Percentiles rank a stretch among this genome's conserved stretches.
Evolutionary conservation across 2,329 filamentous ascomycete species (phyloP).

Genomic region (Arthrobotrys musiformis): DNA sequence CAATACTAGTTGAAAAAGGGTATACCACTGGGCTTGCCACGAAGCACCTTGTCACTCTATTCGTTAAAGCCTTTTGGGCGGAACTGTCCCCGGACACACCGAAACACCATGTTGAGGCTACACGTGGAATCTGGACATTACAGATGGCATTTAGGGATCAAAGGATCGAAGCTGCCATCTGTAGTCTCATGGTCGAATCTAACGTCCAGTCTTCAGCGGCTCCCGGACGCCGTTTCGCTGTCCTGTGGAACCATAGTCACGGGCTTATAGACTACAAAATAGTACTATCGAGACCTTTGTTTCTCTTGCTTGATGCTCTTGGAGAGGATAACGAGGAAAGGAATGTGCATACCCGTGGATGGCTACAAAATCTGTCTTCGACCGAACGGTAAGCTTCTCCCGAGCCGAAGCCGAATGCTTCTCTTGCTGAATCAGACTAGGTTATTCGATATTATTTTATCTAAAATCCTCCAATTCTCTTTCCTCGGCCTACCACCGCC

Average conservation of each 20-base stretch:
- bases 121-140: slow-evolving; percentile 85
- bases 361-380: slow-evolving; percentile 75
- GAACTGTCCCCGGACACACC: slow-evolving; percentile 83
- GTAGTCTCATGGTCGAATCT: slow-evolving; percentile 73
- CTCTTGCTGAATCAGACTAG: slow-evolving; percentile 63
- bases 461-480: slow-evolving; percentile 69
- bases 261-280: slow-evolving; percentile 68
- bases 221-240: slow-evolving; percentile 75
- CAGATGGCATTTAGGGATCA: slow-evolving; percentile 77
- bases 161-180: slow-evolving; percentile 82
- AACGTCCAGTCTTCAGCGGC: slow-evolving; percentile 70
- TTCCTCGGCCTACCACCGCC: slow-evolving; percentile 65
- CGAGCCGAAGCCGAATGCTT: too few species aligned
- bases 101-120: slow-evolving; percentile 94
- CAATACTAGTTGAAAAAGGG: slow-evolving; percentile 58
- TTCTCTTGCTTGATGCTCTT: slow-evolving; percentile 82
- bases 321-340: slow-evolving; percentile 77
- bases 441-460: slow-evolving; percentile 71
- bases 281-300: slow-evolving; percentile 82
- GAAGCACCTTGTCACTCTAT: slow-evolving; percentile 71
- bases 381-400: slow-evolving; percentile 61
- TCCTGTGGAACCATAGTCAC: slow-evolving; percentile 82
- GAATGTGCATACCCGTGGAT: slow-evolving; percentile 80
- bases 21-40: slow-evolving; percentile 65
- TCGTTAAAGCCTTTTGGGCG: slow-evolving; percentile 80